Evolutionary conservation across 2,329 filamentous ascomycete genomes (phyloP).

Genomic region (Clarireedia paspali): DNA sequence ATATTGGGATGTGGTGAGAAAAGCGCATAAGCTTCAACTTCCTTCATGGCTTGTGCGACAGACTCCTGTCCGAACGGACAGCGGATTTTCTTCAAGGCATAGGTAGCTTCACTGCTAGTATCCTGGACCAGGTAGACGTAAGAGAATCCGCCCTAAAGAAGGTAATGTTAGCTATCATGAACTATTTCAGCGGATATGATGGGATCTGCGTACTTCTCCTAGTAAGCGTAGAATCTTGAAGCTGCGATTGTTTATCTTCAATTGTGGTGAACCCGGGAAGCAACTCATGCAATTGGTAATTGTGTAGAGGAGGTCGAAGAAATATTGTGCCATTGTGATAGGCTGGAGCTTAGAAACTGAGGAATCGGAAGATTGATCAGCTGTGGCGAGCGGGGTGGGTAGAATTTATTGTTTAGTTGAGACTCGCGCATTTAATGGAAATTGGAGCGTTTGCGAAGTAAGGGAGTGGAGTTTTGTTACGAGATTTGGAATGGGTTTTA

Average conservation of each 20-base stretch:
- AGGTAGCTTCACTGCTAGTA: conserved; percentile 71
- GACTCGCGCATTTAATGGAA: not conserved
- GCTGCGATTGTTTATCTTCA: conserved; percentile 89
- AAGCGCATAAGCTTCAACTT: conserved; percentile 92
- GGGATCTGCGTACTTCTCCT: conserved; percentile 61
- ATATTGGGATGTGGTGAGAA: conserved; percentile 80
- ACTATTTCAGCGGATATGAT: not conserved
- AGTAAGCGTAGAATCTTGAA: conserved; percentile 94
- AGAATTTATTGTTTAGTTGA: no score
- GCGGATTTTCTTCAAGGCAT: conserved; percentile 97
- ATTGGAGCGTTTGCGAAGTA: not conserved
- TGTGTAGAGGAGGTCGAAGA: conserved; percentile 84
- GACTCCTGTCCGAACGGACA: conserved; percentile 97
- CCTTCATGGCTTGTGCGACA: conserved; percentile 87
- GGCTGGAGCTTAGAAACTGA: not conserved
- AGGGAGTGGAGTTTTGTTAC: no score
- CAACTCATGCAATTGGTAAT: conserved; percentile 93
- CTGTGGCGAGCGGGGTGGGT: not conserved
- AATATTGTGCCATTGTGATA: conserved; percentile 64
- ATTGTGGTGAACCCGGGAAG: conserved; percentile 86
- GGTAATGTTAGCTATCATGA: conserved; percentile 11
- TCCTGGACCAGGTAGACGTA: conserved; percentile 99
- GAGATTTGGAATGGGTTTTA: not conserved
- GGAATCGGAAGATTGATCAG: not conserved
- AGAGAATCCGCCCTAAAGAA: conserved; percentile 77